phyloP scores from a whole-genome alignment of 306 rosid genomes.

The Cucumis cinereus region DNA sequence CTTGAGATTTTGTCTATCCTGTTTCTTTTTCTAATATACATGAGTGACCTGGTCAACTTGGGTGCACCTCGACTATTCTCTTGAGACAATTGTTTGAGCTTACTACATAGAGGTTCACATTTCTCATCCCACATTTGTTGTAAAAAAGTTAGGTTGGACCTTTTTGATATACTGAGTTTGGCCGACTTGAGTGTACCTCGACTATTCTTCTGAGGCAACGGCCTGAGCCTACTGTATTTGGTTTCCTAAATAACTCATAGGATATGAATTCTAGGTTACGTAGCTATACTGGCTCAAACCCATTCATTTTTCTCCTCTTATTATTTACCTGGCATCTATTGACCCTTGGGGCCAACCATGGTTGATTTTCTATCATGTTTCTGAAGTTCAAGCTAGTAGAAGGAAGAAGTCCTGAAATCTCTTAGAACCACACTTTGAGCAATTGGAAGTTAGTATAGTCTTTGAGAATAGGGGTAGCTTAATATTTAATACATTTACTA shows the following conservation, averaged over 20 bases:
- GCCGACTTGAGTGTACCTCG: not conserved
- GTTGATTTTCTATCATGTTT: not conserved
- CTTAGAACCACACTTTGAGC: not conserved
- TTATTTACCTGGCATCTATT: too few relatives aligned
- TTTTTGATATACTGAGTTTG: not conserved
- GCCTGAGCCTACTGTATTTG: too few relatives aligned
- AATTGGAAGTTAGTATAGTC: not conserved
- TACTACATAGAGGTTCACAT: not conserved
- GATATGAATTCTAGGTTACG: not conserved
- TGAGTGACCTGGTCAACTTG: not conserved
- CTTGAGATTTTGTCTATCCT: not conserved
- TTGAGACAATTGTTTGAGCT: not conserved
- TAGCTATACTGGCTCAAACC: too few relatives aligned
- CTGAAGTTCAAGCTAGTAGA: not conserved
- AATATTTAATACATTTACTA: not conserved
- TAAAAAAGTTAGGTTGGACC: not conserved
- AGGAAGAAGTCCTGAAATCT: not conserved
- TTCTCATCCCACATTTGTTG: not conserved
- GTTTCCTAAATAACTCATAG: not conserved
- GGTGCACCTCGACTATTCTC: not conserved
- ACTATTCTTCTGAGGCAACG: not conserved
- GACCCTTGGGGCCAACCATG: too few relatives aligned
- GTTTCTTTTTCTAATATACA: not conserved
- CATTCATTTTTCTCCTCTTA: too few relatives aligned
- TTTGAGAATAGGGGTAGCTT: not conserved